Evolutionary conservation across 176 grass and related monocot species (phyloP).

Genomic region (Paspalum vaginatum): DNA sequence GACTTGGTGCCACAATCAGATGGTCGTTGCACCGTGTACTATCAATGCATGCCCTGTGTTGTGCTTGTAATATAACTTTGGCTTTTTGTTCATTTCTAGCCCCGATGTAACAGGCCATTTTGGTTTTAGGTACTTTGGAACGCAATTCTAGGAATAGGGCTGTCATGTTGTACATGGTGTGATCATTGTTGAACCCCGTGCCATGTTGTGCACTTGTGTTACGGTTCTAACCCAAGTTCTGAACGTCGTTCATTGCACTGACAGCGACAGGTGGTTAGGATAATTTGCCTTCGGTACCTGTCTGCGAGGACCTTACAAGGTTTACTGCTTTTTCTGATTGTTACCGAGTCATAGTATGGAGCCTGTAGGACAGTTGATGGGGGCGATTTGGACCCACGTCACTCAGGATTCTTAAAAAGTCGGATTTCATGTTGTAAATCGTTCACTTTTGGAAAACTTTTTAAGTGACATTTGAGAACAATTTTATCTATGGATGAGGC

Average conservation of each 20-base stretch:
- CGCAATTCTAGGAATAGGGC: conserved; percentile 52
- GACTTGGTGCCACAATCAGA: conserved; percentile 13
- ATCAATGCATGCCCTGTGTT: conserved; percentile 35
- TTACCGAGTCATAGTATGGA: not conserved
- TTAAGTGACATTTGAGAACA: too few relatives aligned
- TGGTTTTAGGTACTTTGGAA: conserved; percentile 38
- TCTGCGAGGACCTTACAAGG: not conserved
- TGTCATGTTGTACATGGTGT: conserved; percentile 68
- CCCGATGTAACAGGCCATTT: conserved; percentile 49
- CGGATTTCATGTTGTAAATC: too few relatives aligned
- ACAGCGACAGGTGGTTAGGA: conserved; percentile 9
- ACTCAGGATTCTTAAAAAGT: too few relatives aligned
- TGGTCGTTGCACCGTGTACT: conserved; percentile 41
- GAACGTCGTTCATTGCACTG: conserved; percentile 2
- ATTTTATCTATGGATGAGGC: too few relatives aligned
- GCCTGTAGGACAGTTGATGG: too few relatives aligned
- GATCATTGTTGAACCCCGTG: conserved; percentile 55
- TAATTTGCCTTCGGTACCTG: not conserved
- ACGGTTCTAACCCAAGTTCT: conserved; percentile 45
- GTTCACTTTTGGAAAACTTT: too few relatives aligned
- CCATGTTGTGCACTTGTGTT: conserved; percentile 46
- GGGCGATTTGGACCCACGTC: too few relatives aligned
- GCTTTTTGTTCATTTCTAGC: conserved; percentile 44
- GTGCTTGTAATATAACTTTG: conserved; percentile 59
- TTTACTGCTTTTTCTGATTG: not conserved